Evolutionary conservation across 1,139 yeast species (phyloP).

Genomic region (Lodderomyces theae): DNA sequence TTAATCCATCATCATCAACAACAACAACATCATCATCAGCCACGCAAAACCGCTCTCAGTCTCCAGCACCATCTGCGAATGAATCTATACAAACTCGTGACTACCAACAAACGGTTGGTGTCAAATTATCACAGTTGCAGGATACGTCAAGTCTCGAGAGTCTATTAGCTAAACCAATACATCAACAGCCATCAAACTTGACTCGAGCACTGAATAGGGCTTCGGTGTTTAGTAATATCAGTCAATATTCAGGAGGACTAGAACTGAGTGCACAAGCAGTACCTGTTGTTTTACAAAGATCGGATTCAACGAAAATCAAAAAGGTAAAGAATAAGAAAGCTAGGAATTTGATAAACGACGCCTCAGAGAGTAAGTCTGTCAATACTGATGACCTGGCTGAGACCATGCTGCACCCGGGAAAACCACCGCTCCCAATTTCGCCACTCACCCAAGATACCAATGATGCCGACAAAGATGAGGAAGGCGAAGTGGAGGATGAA

Average conservation of each 20-base stretch:
- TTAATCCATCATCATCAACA: neutral
- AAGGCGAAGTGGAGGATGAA: too few species aligned
- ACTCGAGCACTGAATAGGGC: constrained; percentile 17
- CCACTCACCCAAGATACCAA: constrained; percentile 3
- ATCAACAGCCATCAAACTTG: constrained; percentile 1
- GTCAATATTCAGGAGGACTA: constrained; percentile 29
- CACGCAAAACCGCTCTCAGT: neutral
- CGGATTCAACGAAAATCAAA: constrained; percentile 12
- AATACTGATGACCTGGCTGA: constrained; percentile 1
- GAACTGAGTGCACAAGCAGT: constrained; percentile 22
- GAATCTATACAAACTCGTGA: neutral
- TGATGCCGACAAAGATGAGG: constrained; percentile 10
- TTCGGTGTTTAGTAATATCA: constrained; percentile 25
- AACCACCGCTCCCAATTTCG: too few species aligned
- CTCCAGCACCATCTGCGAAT: neutral
- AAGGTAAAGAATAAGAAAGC: constrained; percentile 5
- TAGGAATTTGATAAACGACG: too few species aligned
- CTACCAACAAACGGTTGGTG: neutral
- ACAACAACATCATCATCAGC: too few species aligned
- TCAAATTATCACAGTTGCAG: constrained; percentile 3
- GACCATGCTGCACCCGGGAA: too few species aligned
- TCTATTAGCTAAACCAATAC: constrained; percentile 3
- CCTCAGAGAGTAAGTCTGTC: neutral
- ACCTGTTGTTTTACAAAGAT: constrained; percentile 20
- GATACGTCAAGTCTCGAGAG: constrained; percentile 5